A percentile compares a stretch with the other conserved stretches of the same genome.
These are phyloP conservation scores for Boletus subparvulus DNA, from an alignment of 768 basidiomycete genomes.

Conservation along the genomic window DNA sequence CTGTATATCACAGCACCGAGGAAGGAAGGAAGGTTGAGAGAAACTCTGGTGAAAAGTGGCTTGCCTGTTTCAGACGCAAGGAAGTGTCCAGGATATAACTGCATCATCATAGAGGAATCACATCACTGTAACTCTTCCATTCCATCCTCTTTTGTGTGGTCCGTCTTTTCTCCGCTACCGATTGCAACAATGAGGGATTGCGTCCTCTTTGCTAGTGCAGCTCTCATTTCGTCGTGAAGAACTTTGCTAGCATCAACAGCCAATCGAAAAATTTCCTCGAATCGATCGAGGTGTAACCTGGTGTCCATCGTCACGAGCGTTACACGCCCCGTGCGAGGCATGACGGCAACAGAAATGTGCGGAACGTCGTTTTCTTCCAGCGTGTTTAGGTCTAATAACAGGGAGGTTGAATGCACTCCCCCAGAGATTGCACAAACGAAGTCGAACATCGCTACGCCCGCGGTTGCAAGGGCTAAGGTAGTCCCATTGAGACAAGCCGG, in stretches of 20 bases:
- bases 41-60: conserved; percentile 88
- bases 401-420: conserved; percentile 78
- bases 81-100: conserved; percentile 14
- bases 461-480: conserved; percentile 85
- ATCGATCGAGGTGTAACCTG: conserved; percentile 87
- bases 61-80: conserved; percentile 84
- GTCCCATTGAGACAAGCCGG: conserved; percentile 94
- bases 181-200: conserved; percentile 61
- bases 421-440: conserved; percentile 89
- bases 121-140: conserved; percentile 39
- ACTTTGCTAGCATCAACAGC: conserved; percentile 76
- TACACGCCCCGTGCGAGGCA: conserved; percentile 84
- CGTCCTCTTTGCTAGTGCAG: conserved; percentile 64
- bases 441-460: conserved; percentile 88
- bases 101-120: conserved; percentile 8
- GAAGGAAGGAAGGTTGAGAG: conserved; percentile 97
- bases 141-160: conserved; percentile 33
- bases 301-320: conserved; percentile 94
- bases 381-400: conserved; percentile 83
- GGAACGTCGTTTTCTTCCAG: conserved; percentile 93
- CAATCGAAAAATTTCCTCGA: conserved; percentile 82
- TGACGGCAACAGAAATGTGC: conserved; percentile 81
- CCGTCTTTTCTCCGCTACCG: conserved; percentile 43
- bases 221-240: conserved; percentile 82
- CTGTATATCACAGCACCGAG: conserved; percentile 83